These are phyloP conservation scores for Xylariaceae sp. DNA, from an alignment of 2,329 filamentous ascomycete species.

Conservation along the genomic window DNA sequence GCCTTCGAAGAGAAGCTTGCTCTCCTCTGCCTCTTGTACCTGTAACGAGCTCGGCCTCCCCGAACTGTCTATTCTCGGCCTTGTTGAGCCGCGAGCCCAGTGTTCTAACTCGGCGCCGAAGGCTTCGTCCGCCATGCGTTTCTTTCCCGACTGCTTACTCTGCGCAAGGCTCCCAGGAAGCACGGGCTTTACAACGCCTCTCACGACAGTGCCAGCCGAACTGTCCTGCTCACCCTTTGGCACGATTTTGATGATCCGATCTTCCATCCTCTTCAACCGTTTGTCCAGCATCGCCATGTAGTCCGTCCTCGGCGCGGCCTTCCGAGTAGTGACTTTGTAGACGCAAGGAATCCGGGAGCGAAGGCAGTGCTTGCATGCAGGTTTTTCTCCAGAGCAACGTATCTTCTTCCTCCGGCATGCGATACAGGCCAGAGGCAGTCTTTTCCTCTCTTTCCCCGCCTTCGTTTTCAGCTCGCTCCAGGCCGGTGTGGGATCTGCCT, in stretches of 20 bases:
- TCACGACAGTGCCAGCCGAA: conserved; percentile 57
- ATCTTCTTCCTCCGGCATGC: conserved; percentile 97
- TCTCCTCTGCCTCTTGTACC: conserved; percentile 65
- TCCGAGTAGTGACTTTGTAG: conserved; percentile 93
- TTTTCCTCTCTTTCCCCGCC: conserved; percentile 91
- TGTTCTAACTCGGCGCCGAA: conserved; percentile 76
- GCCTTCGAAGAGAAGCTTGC: conserved; percentile 73
- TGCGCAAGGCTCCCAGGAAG: conserved; percentile 49
- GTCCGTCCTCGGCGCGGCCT: conserved; percentile 89
- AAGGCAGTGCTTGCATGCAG: conserved; percentile 92
- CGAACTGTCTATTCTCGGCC: conserved; percentile 42
- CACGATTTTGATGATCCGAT: conserved; percentile 91
- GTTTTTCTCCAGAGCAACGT: conserved; percentile 94
- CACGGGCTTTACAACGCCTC: conserved; percentile 80
- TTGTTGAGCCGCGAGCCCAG: conserved; percentile 63
- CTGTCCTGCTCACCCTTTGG: conserved; percentile 77
- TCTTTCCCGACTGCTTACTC: conserved; percentile 60
- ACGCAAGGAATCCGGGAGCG: conserved; percentile 91
- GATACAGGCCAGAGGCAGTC: conserved; percentile 88
- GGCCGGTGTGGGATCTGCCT: conserved; percentile 53
- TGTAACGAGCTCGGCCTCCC: conserved; percentile 49
- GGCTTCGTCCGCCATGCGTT: conserved; percentile 79
- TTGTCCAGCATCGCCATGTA: conserved; percentile 99
- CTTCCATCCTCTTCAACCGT: conserved; percentile 92
- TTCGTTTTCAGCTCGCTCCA: conserved; percentile 86